These are phyloP conservation scores for Termitomyces eurrhizus DNA, from an alignment of 768 basidiomycete species.

Conservation along the genomic window DNA sequence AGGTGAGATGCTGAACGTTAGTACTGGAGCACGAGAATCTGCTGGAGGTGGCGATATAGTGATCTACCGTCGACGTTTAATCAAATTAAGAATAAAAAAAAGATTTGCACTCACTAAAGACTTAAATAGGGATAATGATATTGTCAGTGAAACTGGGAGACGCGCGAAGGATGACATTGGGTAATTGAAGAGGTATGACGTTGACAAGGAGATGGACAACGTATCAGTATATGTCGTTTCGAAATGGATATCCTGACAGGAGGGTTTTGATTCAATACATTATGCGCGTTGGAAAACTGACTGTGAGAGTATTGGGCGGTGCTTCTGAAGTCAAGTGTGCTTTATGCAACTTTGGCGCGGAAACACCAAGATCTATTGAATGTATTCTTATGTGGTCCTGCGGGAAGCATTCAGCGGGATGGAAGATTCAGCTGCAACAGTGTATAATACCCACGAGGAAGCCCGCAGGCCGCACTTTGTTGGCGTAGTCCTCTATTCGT, in stretches of 20 bases:
- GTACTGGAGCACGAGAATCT: conserved; percentile 47
- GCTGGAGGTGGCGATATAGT: conserved; percentile 58
- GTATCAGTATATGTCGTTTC: conserved; percentile 84
- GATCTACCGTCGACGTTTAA: conserved; percentile 38
- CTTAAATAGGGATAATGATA: conserved; percentile 72
- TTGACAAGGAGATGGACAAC: conserved; percentile 78
- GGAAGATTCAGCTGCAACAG: background rate
- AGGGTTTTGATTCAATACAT: conserved; percentile 2
- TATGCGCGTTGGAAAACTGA: conserved; percentile 17
- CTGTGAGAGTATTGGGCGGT: conserved; percentile 22
- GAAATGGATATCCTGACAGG: conserved; percentile 68
- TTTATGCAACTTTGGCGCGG: conserved; percentile 74
- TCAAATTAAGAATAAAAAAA: background rate
- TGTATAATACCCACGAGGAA: conserved; percentile 59
- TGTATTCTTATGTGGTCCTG: conserved; percentile 88
- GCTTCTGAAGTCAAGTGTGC: conserved; percentile 49
- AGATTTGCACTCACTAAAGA: conserved; percentile 45
- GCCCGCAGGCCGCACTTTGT: conserved; percentile 65
- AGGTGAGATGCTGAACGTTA: conserved; percentile 75
- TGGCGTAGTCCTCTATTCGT: conserved; percentile 78
- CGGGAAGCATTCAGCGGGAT: background rate
- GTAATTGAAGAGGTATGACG: conserved; percentile 81
- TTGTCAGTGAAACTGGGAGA: conserved; percentile 76
- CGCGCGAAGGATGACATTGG: conserved; percentile 80
- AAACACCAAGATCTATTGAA: conserved; percentile 75